Percentiles rank a stretch among this genome's conserved stretches.
These are phyloP conservation scores for Baorangia bicolor DNA, from an alignment of 768 basidiomycete species.

Conservation along the genomic window DNA sequence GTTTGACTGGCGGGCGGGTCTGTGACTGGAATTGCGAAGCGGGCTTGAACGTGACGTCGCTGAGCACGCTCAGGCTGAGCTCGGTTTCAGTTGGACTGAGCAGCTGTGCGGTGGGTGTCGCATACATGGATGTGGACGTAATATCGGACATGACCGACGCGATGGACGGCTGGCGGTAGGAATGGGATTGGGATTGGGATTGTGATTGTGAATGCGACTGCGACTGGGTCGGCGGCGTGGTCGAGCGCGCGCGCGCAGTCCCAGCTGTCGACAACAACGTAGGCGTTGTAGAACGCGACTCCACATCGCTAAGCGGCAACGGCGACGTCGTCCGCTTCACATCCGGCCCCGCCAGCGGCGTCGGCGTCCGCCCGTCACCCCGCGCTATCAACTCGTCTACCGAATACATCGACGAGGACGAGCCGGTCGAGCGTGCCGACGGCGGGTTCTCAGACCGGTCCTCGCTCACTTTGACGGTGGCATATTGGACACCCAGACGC, in stretches of 20 bases:
- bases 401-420: conserved; percentile 58
- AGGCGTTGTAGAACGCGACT: conserved; percentile 30
- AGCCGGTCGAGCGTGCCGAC: conserved; percentile 28
- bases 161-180: conserved; percentile 65
- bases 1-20: conserved; percentile 33
- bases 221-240: conserved; percentile 21
- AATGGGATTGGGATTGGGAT: conserved; percentile 11
- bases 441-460: conserved; percentile 24
- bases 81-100: conserved; percentile 26
- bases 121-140: conserved; percentile 42
- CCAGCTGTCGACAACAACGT: conserved; percentile 16
- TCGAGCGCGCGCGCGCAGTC: conserved; percentile 23
- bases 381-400: conserved; percentile 37
- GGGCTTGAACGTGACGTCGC: conserved; percentile 30
- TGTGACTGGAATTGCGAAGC: background rate
- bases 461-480: conserved; percentile 1
- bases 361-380: conserved; percentile 31
- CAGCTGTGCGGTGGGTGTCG: conserved; percentile 39
- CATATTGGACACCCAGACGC: conserved; percentile 40
- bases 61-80: background rate
- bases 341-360: conserved; percentile 19
- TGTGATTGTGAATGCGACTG: conserved; percentile 27
- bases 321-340: conserved; percentile 24
- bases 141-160: conserved; percentile 72
- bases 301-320: conserved; percentile 11